Base-by-base conservation (phyloP, 164 flowering plant genomes). In the Magnolia sinica region DNA sequence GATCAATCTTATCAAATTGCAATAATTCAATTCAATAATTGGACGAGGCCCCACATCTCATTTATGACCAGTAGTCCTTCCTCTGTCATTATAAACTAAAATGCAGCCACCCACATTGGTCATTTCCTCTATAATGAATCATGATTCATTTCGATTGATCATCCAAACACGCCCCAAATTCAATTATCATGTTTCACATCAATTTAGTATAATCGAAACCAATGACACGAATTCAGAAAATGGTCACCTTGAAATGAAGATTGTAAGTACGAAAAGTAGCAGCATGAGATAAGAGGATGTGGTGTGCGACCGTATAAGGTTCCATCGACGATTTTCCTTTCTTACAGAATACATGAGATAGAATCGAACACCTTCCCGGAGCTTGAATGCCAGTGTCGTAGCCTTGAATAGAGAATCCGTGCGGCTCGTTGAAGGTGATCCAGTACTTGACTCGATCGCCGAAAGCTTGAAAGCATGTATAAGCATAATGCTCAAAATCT, bases 401-500 rank as follows among this genome's bases (percentile, higher is more conserved):
- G 37, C 98, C 92, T 76, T 91, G 90, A 49, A 93, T 70, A 8
- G 96, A 59, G 70, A 89, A 85, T 10, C 89, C 90, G 73, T 86
- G 96, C 77, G 97, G 98, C 82, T 95, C 98, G 27, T 95, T 95
- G 83, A 93, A 90, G 76, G 97, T 95, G 83, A 92, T 89, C 98
- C 98, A 93, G 77, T 93, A 75, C 80, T 93, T 91, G 63, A 92
- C 97, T 82, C 96, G 85, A 67, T 91, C 92, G 16, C 98, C 98
- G 77, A 95, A 95, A 9, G 82, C 88, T 84, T 87, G 67, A 81
- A 95, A 93, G 83, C 98, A 93, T 18, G 91, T 88, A 68, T 74
- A 78, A 13, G 97, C 97, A 82, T 87, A 95, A 66, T 79, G 76
- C 83, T 86, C 84, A 52, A 91, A 93, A 78, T 95, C 98, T 18